Evolutionary conservation across 768 basidiomycete species (phyloP), one percentile per base, ranked within the genome.

Genomic region (Kwoniella dejecticola): DNA sequence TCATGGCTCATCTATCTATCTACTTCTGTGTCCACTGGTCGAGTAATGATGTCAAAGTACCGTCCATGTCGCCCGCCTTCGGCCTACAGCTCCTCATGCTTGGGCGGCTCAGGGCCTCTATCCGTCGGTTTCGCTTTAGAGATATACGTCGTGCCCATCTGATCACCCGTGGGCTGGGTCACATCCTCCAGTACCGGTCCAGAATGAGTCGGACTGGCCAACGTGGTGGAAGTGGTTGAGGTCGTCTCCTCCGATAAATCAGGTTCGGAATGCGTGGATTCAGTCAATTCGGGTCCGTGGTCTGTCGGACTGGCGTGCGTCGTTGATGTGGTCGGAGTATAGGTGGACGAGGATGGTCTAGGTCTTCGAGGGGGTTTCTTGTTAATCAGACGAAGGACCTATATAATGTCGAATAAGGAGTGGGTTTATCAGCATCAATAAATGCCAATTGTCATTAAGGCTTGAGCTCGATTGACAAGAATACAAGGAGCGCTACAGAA

Each of bases 351-450:
- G 1, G 65, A 46, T 17, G 64, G 61, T 52, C 54, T 62, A 15
- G 74, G 74, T 44, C 64, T 52, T 38, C 60, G 55, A 15, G 74
- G 71, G 10, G 65, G 11, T 55, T 70, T 70, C 52, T 72, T 72
- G 24, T 67, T 69, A 47, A 69, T 58, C 11, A 75, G 45, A 12
- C 69, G 49, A 21, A 75, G 60, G 15, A 75, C 73, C 73, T 75
- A 47, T 11, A 38, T 12, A 7, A 12, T 23, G 36, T 29, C 1
- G 23, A 31, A n/a, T 17, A 42, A 42, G 17, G 8, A 38, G 36
- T 8, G 17, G 17, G 17, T 33, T 13, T 44, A 46, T 45, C 7
- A 42, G 4, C 36, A 17, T 38, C 36, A 38, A 17, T 38, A 8
- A 38, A 8, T 17, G 36, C 17, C 8, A 38, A 8, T 8, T 38